A percentile compares a stretch with the other conserved stretches of the same genome.
Evolutionary conservation across 1,284 basidiomycete genomes (phyloP).

Genomic region (Puccinia triticina): DNA sequence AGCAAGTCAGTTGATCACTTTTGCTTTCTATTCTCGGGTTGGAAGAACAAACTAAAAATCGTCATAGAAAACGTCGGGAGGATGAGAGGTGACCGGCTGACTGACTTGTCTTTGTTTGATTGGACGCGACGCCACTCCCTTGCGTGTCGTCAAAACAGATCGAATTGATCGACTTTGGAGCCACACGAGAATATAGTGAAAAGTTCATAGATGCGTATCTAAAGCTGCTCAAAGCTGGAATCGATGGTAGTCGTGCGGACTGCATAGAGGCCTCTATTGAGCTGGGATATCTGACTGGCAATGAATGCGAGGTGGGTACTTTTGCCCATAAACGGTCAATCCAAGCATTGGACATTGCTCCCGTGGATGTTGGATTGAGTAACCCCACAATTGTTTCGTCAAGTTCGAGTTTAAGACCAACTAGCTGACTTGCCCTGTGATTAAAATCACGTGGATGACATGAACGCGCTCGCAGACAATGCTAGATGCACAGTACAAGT

Average conservation of each 20-base stretch:
- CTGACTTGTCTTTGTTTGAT: background rate
- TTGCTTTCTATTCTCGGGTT: too few relatives aligned
- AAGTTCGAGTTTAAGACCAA: too few relatives aligned
- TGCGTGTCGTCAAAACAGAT: slow-evolving; percentile 62
- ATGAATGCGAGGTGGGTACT: slow-evolving; percentile 74
- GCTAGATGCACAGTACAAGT: slow-evolving; percentile 82
- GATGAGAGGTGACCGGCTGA: background rate
- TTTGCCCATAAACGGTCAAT: background rate
- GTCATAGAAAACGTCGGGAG: too few relatives aligned
- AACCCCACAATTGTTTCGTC: background rate
- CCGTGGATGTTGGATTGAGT: too few relatives aligned
- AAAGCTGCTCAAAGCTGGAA: slow-evolving; percentile 75
- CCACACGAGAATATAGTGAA: slow-evolving; percentile 72
- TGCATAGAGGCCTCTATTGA: slow-evolving; percentile 78
- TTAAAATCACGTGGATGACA: background rate
- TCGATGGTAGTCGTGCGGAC: slow-evolving; percentile 69
- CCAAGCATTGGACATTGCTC: background rate
- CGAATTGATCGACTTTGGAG: slow-evolving; percentile 94
- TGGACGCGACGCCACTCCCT: too few relatives aligned
- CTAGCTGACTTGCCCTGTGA: background rate
- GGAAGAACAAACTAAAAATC: background rate
- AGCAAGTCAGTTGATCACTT: slow-evolving; percentile 58
- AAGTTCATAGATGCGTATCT: slow-evolving; percentile 90
- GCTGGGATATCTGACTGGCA: slow-evolving; percentile 86
- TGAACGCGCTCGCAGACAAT: slow-evolving; percentile 67